Base-by-base conservation (phyloP, 192 early-diverging fungal species). In the Jimgerdemannia flammicorona region DNA sequence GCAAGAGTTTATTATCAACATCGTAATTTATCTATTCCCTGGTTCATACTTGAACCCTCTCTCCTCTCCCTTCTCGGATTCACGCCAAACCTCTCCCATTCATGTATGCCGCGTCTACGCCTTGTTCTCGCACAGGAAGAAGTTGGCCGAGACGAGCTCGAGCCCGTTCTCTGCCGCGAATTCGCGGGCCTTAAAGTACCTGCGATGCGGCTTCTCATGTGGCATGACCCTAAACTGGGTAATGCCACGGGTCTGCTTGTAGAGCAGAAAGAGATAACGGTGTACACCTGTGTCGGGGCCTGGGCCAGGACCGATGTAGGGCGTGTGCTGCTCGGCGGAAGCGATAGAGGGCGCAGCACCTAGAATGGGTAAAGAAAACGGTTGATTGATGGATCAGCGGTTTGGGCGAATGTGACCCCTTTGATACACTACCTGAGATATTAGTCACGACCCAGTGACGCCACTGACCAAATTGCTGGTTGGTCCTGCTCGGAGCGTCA, bases 391-490 rank as follows among this genome's bases (percentile, higher is more conserved):
- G 29, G 29, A 29, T 29, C 29, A 1, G 29, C 29, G 29, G 19
- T 65, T 19, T 65, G 14, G 64, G 64, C 14, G 14, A 18, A 19
- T 65, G 64, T 14, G 14, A 65, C 64, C 64, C 19, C 19, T 65
- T n/a, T 14, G 64, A 65, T 18, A 65, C 64, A 19, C 73, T 64
- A 74, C 85, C 82, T 40, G 83, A 74, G 68, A 90, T 83, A 71
- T 90, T 90, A 43, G 78, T 73, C 43, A 88, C 80, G 4, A 87
- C 70, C 89, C 87, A 88, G 70, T 90, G 89, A 64, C 89, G 86
- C 76, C 80, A 90, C 59, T 88, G 79, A 41, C 86, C 77, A 41
- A 72, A 75, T 40, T 74, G 81, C 10, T 82, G 85, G 43, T 87
- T 69, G 0, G 43, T 64, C 20, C 79, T 78, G 67, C 81, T 80